A percentile compares a stretch with the other conserved stretches of the same genome.
These are phyloP conservation scores for Rhizopus sp. DNA, from an alignment of 371 early-diverging fungal species.

Conservation along the genomic window DNA sequence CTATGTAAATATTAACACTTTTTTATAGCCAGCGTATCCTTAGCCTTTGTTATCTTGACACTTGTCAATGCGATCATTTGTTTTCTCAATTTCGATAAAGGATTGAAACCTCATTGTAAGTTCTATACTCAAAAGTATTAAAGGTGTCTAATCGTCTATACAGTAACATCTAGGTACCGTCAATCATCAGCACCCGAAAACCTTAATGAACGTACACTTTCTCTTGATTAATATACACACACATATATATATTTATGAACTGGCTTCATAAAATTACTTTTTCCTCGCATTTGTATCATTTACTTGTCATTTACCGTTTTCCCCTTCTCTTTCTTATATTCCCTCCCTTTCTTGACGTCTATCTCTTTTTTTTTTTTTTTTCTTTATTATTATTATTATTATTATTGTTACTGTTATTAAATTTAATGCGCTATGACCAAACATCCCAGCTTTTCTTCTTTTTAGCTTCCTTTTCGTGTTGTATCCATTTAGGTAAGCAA, in stretches of 20 bases:
- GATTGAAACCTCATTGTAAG: conserved; percentile 65
- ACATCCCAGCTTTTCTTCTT: conserved; percentile 24
- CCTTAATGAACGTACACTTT: conserved; percentile 2
- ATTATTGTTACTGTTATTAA: neutral
- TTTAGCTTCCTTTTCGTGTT: conserved; percentile 21
- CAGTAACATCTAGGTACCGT: neutral
- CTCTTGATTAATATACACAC: neutral
- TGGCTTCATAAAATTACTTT: conserved; percentile 2
- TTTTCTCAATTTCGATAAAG: conserved; percentile 80
- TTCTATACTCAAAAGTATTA: neutral
- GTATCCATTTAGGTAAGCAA: conserved; percentile 45
- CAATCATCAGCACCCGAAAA: conserved; percentile 2
- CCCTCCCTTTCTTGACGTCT: neutral
- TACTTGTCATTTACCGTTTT: neutral
- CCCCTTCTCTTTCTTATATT: neutral
- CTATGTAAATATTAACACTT: neutral
- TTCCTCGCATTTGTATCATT: conserved; percentile 2
- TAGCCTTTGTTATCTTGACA: conserved; percentile 70
- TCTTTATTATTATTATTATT: neutral
- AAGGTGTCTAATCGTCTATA: neutral
- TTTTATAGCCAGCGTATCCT: conserved; percentile 61
- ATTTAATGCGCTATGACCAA: conserved; percentile 10
- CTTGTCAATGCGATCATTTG: conserved; percentile 71
- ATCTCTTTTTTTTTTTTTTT: conserved; percentile 3
- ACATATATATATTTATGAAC: conserved; percentile 1